Evolutionary conservation across 768 basidiomycete genomes (phyloP), one percentile per base, ranked within the genome.

Genomic region (Calocybe indica): DNA sequence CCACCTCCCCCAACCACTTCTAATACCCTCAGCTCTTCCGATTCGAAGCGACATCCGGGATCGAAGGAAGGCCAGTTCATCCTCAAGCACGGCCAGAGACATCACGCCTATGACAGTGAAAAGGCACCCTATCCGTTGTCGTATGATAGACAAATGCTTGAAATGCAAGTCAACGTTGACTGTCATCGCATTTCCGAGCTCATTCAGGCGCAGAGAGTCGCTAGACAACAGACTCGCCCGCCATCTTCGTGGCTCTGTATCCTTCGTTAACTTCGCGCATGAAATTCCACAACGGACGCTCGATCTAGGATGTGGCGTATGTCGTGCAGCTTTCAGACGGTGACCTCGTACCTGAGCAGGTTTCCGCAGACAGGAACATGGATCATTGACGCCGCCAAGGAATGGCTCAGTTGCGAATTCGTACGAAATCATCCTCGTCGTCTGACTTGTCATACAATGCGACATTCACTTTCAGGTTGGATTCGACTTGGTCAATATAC

Each of bases 111-210:
- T 57, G 82, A 82, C 52, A 74, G 72, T 35, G 83, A 86, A 60
- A 88, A 89, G 67, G 88, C 84, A 2, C 88, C 86, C 2, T 90
- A 90, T 68, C 88, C 88, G 1, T 59, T 85, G 34, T 82, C 79
- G 22, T 89, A 88, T 60, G 82, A 87, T 59, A 73, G 72, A 43
- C 66, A 80, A 37, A 68, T 86, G 46, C 65, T 88, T 37, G 85
- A 88, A 56, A 65, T 85, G 87, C 88, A 62, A 59, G 81, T 71
- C 12, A 41, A 51, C 38, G 53, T 29, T 37, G 52, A 45, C 8
- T 28, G 28, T 37, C 36, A 28, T 46, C 22, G 39, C n/a, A 5
- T 30, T 4, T 22, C 22, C 22, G 22, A 22, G 22, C 22, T 22
- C 22, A 22, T 22, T 22, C 22, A 22, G 22, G 22, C 22, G 22